Conservation (phyloP, 176 grass and related monocot species). For the Panicum miliaceum region DNA sequence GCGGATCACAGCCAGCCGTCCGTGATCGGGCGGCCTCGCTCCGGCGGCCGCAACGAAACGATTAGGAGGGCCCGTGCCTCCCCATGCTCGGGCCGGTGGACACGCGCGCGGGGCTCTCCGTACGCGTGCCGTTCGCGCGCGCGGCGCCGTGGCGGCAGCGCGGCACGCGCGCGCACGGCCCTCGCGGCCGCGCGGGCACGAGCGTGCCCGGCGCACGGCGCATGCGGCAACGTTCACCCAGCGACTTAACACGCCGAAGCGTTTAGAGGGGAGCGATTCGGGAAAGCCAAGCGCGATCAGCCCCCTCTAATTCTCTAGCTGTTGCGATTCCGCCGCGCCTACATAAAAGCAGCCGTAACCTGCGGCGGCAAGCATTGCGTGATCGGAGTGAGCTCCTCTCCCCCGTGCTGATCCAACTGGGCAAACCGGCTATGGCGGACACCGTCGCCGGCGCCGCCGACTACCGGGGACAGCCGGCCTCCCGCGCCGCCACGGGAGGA, state of each 20-base stretch:
- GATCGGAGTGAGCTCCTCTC: constrained; percentile 14
- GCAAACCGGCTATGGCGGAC: constrained; percentile 41
- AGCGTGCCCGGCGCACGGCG: not conserved
- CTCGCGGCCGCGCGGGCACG: not conserved
- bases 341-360: constrained; percentile 26
- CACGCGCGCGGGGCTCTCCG: not conserved
- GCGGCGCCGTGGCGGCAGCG: not conserved
- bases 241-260: not conserved
- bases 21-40: not conserved
- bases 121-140: constrained; percentile 14
- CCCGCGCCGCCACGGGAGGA: constrained; percentile 63
- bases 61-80: constrained; percentile 3
- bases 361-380: not conserved
- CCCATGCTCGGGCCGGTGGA: not conserved
- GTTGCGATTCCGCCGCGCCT: not conserved
- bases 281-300: not conserved
- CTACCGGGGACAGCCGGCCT: constrained; percentile 51
- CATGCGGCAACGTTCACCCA: not conserved
- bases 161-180: not conserved
- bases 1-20: constrained; percentile 2
- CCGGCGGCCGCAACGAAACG: too few species aligned
- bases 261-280: not conserved
- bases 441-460: constrained; percentile 55
- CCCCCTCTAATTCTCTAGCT: not conserved
- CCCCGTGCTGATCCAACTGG: not conserved